A percentile compares a stretch with the other conserved stretches of the same genome.
These are phyloP conservation scores for Raffaelea deltoideospora DNA, from an alignment of 2,329 filamentous ascomycete genomes.

Conservation along the genomic window DNA sequence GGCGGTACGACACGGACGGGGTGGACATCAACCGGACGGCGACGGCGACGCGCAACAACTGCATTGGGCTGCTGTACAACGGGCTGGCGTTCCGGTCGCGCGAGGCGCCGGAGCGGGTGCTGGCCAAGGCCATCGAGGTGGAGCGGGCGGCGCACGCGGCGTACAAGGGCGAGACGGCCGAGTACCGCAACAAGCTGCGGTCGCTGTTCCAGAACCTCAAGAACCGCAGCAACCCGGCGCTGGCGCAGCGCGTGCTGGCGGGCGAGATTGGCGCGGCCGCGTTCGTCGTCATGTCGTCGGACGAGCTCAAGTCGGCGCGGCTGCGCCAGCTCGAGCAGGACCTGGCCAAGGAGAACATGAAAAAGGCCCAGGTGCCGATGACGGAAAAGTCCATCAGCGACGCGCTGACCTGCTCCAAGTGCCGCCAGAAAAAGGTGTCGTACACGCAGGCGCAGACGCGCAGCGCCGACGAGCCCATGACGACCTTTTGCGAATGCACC, in stretches of 20 bases:
- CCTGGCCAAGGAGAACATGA: conserved; percentile 86
- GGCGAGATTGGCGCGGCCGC: conserved; percentile 56
- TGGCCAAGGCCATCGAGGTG: conserved; percentile 65
- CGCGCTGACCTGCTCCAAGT: conserved; percentile 79
- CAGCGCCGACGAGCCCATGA: conserved; percentile 87
- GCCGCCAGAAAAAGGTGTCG: conserved; percentile 83
- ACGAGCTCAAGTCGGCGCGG: conserved; percentile 81
- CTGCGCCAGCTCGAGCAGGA: conserved; percentile 61
- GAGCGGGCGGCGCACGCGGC: conserved; percentile 61
- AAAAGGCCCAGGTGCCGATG: conserved; percentile 88
- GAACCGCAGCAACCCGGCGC: conserved; percentile 68
- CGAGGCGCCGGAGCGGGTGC: conserved; percentile 54
- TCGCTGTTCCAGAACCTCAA: conserved; percentile 92
- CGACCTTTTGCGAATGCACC: conserved; percentile 59
- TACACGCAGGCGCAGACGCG: conserved; percentile 95
- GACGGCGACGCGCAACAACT: conserved; percentile 61
- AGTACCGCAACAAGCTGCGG: conserved; percentile 79
- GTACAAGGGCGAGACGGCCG: conserved; percentile 54
- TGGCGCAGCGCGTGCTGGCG: conserved; percentile 60
- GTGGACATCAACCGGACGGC: conserved; percentile 65
- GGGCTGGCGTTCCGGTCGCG: conserved; percentile 60
- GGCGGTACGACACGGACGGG: conserved; percentile 67
- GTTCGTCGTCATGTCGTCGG: conserved; percentile 76
- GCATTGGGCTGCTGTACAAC: conserved; percentile 86
- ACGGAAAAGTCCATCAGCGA: conserved; percentile 81